Base-by-base conservation (phyloP, 225 moss, liverwort and hornwort genomes). In the Straminergon stramineum region DNA sequence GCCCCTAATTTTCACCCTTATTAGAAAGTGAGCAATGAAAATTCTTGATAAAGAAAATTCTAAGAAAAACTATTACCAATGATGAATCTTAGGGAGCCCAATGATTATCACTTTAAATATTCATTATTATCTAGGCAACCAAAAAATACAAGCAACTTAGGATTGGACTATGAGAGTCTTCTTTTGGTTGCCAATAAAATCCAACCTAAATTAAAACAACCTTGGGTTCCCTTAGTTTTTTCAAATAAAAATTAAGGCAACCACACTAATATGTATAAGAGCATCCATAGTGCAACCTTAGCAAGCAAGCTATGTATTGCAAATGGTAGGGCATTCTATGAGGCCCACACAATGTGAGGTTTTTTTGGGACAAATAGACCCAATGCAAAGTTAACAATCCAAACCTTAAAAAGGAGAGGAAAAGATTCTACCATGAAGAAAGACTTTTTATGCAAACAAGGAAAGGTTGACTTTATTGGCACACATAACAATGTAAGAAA, bases 21-120 rank as follows among this genome's bases (percentile, higher is more conserved):
- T 53, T 2, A 0, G 2, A 52, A 53, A 52, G 11, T 52, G 28
- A 32, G 3, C 21, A 7, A 0, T 13, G 52, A 3, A 53, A 5
- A 55, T 77, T 35, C 21, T 34, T 34, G 1, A 8, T 15, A 51
- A 30, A 1, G 6, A 75, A 74, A 75, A 48, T 48, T 30, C 18
- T 48, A 28, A 12, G 13, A 69, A n/a, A n/a, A 57, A 57, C 19
- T 19, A 15, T 9, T 14, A 34, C 35, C 34, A 71, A 71, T 15
- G 26, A 71, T 41, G 26, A 32, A 76, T 34, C 48, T 53, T 34
- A 22, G 7, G 9, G 21, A 35, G 21, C 35, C 53, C 34, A 9
- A 22, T 77, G 34, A 53, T 35, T 77, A 22, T 15, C 6, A 77
- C 35, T 48, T 31, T 31, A 51, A 31, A 19, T 75, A 19, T 35